phyloP scores from a whole-genome alignment of 139 green algal genomes.

The Picocystis salinarum region DNA sequence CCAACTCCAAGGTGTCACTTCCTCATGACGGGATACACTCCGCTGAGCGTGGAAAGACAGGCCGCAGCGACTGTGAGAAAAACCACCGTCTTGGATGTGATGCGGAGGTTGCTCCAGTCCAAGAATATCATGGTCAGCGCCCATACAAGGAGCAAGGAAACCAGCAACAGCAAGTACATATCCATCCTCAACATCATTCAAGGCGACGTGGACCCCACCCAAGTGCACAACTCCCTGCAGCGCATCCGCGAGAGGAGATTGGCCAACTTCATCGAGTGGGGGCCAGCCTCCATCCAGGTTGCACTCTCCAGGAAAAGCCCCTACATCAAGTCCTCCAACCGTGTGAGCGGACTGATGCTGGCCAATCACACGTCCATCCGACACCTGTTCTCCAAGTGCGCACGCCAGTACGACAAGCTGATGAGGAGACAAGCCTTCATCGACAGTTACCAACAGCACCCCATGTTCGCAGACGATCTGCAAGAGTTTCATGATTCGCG shows the following conservation, averaged over 20 bases:
- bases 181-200: slow-evolving; percentile 97
- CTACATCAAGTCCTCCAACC: slow-evolving; percentile 64
- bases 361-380: slow-evolving; percentile 95
- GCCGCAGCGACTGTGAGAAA: slow-evolving; percentile 19
- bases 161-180: slow-evolving; percentile 62
- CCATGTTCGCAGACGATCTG: slow-evolving; percentile 29
- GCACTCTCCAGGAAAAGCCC: slow-evolving; percentile 81
- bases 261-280: slow-evolving; percentile 97
- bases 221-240: slow-evolving; percentile 90
- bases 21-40: slow-evolving; percentile 90
- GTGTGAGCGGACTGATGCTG: slow-evolving; percentile 90
- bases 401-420: slow-evolving; percentile 90
- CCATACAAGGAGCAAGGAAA: slow-evolving; percentile 23
- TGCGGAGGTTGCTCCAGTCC: slow-evolving; percentile 61
- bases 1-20: slow-evolving; percentile 94
- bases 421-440: slow-evolving; percentile 33
- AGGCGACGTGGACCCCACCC: slow-evolving; percentile 69
- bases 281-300: slow-evolving; percentile 83
- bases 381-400: slow-evolving; percentile 68
- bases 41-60: slow-evolving; percentile 53
- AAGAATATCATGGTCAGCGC: slow-evolving; percentile 96
- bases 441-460: slow-evolving; percentile 23
- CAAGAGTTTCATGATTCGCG: slow-evolving; percentile 81
- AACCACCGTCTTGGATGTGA: slow-evolving; percentile 95
- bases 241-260: slow-evolving; percentile 44